Base-by-base conservation (phyloP, 73 alveolate genomes). In the Paramecium pentaurelia region DNA sequence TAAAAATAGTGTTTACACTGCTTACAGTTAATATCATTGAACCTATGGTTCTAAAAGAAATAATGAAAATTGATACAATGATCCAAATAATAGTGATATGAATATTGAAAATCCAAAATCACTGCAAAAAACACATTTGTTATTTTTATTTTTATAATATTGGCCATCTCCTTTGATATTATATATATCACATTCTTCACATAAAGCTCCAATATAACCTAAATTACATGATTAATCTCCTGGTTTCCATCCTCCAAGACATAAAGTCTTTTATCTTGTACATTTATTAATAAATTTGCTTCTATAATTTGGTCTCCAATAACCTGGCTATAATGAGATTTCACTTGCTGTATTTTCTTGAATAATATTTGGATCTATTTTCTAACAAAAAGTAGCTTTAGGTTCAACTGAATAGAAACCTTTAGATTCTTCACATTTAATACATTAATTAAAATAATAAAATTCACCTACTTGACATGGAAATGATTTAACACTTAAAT, bases 171-270 rank as follows among this genome's bases (percentile, higher is more conserved):
- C 85, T 68, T 36, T 30, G 28, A 68, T 68, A 38, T 75, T 75
- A 12, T 75, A 37, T 22, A 22, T 37, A 40, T 75, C 88, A 37
- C 88, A 75, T 18, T 75, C 88, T 10, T 75, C 88, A 45, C 88
- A 75, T 40, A 75, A 18, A 14, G 88, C 68, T 34, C 88, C 88
- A 37, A 75, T 34, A n/a, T 75, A 75, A 11, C 88, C 88, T 32
- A 37, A 2, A 32, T 12, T 34, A 75, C 88, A 75, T n/a, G 58
- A 75, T 37, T 75, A 0, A 40, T 30, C 49, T 4, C 88, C 88
- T n/a, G 60, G 60, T 6, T 75, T 11, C 88, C 88, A 75, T 3
- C 88, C 88, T 1, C 88, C 88, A 0, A 34, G 18, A 18, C 88
- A 75, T 12, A 14, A 25, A 1, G 0, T 54, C 32, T 54, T 54